phyloP scores from a whole-genome alignment of 306 rosid species.

The Cucumis melo region DNA sequence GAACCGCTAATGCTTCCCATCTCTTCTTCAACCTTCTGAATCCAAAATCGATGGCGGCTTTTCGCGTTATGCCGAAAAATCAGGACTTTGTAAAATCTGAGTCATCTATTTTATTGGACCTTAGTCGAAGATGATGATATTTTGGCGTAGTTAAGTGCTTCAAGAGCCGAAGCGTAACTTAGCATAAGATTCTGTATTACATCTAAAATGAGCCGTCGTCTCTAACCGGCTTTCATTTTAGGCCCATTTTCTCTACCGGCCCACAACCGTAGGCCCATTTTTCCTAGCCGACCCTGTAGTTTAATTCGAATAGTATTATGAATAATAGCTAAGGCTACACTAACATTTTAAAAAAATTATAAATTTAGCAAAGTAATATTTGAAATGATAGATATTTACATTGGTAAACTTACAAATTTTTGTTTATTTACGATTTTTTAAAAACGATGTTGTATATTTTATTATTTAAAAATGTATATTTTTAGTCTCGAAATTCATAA shows the following conservation, averaged over 20 bases:
- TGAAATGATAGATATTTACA: too few relatives aligned
- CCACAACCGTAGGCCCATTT: background rate
- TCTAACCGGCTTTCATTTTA: background rate
- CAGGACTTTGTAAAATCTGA: background rate
- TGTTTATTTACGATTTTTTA: too few relatives aligned
- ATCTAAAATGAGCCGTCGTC: background rate
- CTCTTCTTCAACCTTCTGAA: background rate
- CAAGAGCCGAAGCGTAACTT: background rate
- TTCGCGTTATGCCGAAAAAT: background rate
- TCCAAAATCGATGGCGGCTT: background rate
- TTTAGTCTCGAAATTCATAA: too few relatives aligned
- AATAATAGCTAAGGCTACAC: too few relatives aligned
- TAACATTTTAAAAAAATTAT: too few relatives aligned
- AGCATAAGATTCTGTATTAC: background rate
- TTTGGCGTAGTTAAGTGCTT: conserved; percentile 3
- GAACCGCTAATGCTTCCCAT: conserved; percentile 51
- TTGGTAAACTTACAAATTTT: too few relatives aligned
- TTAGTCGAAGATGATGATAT: conserved; percentile 9
- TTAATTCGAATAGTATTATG: too few relatives aligned
- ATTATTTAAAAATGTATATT: too few relatives aligned
- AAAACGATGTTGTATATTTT: too few relatives aligned
- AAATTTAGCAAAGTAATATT: too few relatives aligned
- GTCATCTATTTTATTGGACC: background rate
- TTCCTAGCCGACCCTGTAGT: background rate
- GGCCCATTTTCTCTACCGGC: background rate